Evolutionary conservation across 1,284 basidiomycete species (phyloP), one percentile per base, ranked within the genome.

Genomic region (Leccinum solheimii): DNA sequence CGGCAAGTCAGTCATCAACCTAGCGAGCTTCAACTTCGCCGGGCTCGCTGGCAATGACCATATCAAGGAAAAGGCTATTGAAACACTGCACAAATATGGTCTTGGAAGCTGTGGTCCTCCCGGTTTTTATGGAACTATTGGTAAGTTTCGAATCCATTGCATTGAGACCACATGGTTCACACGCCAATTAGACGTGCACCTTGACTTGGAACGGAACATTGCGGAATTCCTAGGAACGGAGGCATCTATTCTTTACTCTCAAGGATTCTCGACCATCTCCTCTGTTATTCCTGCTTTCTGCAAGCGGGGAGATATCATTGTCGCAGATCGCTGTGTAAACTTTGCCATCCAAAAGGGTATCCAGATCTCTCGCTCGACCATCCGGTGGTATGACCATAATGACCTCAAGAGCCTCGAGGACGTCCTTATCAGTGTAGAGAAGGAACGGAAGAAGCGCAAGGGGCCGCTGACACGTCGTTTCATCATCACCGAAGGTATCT

Each of bases 331-430:
- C 32, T 88, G 90, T 48, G 90, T 97, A 69, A 97, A 94, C 77
- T 96, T 98, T 77, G 88, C 94, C 23, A 94, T 98, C 64, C 95
- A 98, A 76, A 97, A 97, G 76, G 97, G 96, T n/a, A 87, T 99
- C 34, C 92, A 98, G 76, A 94, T 98, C 65, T 95, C 92, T 36
- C 91, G 97, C 56, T 95, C 91, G 21, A 96, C 91, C 1, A 86
- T 98, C 55, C 86, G 91, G 51, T 99, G 95, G 95, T 99, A 89
- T 75, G 95, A 98, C 67, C 97, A 99, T 77, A 97, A 97, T 71
- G 94, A 98, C 75, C 83, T 96, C 74, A 86, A 89, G 68, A 95
- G 92, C 68, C 84, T 99, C 27, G 95, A 97, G 76, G 86, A 94
- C 11, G 92, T 95, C 2, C 80, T 99, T 55, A 83, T 94, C 66